These are phyloP conservation scores for Podospora pseudopauciseta DNA, from an alignment of 495 filamentous ascomycete genomes.

Conservation along the genomic window DNA sequence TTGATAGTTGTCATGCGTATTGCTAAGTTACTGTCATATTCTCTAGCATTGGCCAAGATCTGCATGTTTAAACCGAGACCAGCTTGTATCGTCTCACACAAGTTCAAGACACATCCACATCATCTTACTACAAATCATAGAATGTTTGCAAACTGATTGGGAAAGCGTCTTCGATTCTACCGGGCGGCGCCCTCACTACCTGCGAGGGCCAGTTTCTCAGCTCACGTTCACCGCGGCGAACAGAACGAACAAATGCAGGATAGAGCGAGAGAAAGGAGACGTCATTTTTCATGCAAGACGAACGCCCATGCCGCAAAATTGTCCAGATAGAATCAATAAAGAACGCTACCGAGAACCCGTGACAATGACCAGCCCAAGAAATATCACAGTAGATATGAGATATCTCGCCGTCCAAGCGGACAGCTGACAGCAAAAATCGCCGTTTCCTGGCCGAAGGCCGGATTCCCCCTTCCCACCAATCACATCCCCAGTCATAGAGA, in stretches of 20 bases:
- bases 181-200: constrained; percentile 27
- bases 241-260: constrained; percentile 11
- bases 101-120: not conserved
- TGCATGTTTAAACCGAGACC: too few species aligned
- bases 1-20: too few species aligned
- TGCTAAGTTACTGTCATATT: too few species aligned
- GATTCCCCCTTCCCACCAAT: constrained; percentile 3
- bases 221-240: not conserved
- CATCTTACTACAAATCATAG: not conserved
- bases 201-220: constrained; percentile 23
- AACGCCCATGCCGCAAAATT: constrained; percentile 1
- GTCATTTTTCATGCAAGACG: constrained; percentile 3
- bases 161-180: constrained; percentile 30
- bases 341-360: constrained; percentile 9
- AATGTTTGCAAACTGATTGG: not conserved
- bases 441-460: constrained; percentile 8
- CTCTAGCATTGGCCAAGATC: too few species aligned
- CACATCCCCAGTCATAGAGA: not conserved
- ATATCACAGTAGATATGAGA: constrained; percentile 34
- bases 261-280: constrained; percentile 10
- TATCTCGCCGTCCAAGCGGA: constrained; percentile 15
- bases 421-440: constrained; percentile 26
- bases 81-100: not conserved
- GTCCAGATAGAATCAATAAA: constrained; percentile 17
- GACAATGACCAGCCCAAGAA: constrained; percentile 21